Evolutionary conservation across 1,139 yeast species (phyloP).

Genomic region (Saccharomycopsis hybrid): DNA sequence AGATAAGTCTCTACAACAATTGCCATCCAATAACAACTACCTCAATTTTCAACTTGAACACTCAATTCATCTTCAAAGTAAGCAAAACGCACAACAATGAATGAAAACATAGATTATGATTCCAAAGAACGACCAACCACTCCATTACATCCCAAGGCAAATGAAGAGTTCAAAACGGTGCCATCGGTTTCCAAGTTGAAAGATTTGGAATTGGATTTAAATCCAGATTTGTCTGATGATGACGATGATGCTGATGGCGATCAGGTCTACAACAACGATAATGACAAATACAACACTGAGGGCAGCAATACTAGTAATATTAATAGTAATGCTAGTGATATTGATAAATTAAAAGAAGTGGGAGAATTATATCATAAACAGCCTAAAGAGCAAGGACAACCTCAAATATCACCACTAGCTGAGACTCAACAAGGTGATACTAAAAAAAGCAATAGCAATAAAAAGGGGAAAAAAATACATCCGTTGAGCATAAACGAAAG

Average conservation of each 20-base stretch:
- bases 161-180: slow-evolving; percentile 32
- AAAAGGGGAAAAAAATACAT: neutral
- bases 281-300: slow-evolving; percentile 21
- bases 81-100: neutral
- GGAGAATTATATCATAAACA: too few relatives aligned
- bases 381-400: too few relatives aligned
- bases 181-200: slow-evolving; percentile 7
- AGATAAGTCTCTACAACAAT: too few relatives aligned
- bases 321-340: neutral
- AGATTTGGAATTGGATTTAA: slow-evolving; percentile 27
- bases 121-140: slow-evolving; percentile 34
- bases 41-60: too few relatives aligned
- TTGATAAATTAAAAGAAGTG: too few relatives aligned
- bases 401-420: too few relatives aligned
- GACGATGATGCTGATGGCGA: slow-evolving; percentile 28
- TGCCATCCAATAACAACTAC: too few relatives aligned
- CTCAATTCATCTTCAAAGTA: too few relatives aligned
- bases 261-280: slow-evolving; percentile 23
- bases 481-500: slow-evolving; percentile 5
- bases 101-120: neutral
- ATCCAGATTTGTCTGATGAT: slow-evolving; percentile 30
- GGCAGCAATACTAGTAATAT: slow-evolving; percentile 6
- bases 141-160: slow-evolving; percentile 43
- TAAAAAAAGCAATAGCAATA: neutral
- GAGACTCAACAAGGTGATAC: too few relatives aligned